Percentiles rank a stretch among this genome's conserved stretches.
Conservation (phyloP, 768 basidiomycete species). For the Leccinum incarnatum region DNA sequence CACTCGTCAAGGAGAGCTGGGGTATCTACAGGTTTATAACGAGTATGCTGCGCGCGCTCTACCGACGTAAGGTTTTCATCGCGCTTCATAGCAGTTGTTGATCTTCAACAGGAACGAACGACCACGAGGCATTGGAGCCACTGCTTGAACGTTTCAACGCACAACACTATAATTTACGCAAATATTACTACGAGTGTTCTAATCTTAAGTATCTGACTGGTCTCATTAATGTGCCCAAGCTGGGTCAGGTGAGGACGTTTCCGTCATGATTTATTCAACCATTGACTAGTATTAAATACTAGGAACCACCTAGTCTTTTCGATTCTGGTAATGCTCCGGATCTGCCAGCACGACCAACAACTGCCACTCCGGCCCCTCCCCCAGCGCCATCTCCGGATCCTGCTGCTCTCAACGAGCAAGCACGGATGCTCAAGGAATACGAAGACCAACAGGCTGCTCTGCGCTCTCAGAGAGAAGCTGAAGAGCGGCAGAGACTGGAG, state of each 20-base stretch:
- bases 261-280: background rate
- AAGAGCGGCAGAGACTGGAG: conserved; percentile 78
- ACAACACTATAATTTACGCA: conserved; percentile 90
- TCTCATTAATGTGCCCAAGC: conserved; percentile 96
- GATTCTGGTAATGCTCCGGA: conserved; percentile 84
- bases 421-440: conserved; percentile 91
- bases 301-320: conserved; percentile 96
- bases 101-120: conserved; percentile 70
- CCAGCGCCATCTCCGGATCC: conserved; percentile 70
- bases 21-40: conserved; percentile 99
- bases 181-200: conserved; percentile 99
- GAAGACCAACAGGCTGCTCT: conserved; percentile 93
- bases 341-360: conserved; percentile 76
- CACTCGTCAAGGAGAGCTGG: conserved; percentile 98
- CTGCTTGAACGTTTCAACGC: conserved; percentile 82
- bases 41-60: conserved; percentile 97
- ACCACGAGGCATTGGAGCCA: conserved; percentile 85
- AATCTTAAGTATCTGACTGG: conserved; percentile 98
- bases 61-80: conserved; percentile 62
- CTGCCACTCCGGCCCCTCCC: conserved; percentile 57
- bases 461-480: conserved; percentile 75
- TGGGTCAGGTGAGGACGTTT: conserved; percentile 56
- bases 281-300: background rate
- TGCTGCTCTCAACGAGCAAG: conserved; percentile 83
- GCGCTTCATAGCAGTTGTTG: background rate